Conservation (phyloP, 108 stramenopile species). For the Skeletonema tropicum region DNA sequence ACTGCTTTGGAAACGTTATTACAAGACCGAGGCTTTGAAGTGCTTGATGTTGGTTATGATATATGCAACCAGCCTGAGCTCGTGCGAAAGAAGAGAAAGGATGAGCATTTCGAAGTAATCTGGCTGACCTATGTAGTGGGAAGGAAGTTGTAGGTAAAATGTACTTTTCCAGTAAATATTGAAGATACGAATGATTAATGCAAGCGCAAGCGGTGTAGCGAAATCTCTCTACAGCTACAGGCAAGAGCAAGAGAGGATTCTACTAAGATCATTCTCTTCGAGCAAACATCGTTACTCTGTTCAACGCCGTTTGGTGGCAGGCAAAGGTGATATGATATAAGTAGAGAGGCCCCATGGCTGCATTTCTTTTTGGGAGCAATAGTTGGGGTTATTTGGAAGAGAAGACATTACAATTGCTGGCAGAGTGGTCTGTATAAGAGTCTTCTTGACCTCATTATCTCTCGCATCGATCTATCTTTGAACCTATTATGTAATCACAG, state of each 20-base stretch:
- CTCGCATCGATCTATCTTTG: too few relatives aligned
- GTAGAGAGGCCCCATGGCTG: slow-evolving; percentile 47
- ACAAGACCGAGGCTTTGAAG: slow-evolving; percentile 55
- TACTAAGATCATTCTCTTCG: too few relatives aligned
- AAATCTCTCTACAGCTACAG: too few relatives aligned
- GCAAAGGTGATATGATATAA: slow-evolving; percentile 38
- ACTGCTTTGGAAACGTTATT: slow-evolving; percentile 38
- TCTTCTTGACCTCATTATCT: not conserved
- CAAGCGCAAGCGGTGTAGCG: too few relatives aligned
- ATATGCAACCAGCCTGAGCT: slow-evolving; percentile 48
- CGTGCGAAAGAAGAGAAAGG: slow-evolving; percentile 25
- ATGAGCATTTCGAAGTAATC: slow-evolving; percentile 59
- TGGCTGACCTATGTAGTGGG: slow-evolving; percentile 61
- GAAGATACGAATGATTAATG: too few relatives aligned
- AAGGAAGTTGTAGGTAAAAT: slow-evolving; percentile 22
- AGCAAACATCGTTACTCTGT: too few relatives aligned
- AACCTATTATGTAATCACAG: too few relatives aligned
- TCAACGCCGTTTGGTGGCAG: slow-evolving; percentile 47
- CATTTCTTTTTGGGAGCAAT: slow-evolving; percentile 21
- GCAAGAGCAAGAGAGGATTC: too few relatives aligned
- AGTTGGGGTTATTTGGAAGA: slow-evolving; percentile 21
- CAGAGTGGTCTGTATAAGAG: slow-evolving; percentile 17
- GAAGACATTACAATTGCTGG: slow-evolving; percentile 18
- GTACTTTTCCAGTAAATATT: too few relatives aligned
- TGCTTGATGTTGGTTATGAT: slow-evolving; percentile 59